Evolutionary conservation across 305 asterid species (phyloP).

Genomic region (Fraxinus greggii): DNA sequence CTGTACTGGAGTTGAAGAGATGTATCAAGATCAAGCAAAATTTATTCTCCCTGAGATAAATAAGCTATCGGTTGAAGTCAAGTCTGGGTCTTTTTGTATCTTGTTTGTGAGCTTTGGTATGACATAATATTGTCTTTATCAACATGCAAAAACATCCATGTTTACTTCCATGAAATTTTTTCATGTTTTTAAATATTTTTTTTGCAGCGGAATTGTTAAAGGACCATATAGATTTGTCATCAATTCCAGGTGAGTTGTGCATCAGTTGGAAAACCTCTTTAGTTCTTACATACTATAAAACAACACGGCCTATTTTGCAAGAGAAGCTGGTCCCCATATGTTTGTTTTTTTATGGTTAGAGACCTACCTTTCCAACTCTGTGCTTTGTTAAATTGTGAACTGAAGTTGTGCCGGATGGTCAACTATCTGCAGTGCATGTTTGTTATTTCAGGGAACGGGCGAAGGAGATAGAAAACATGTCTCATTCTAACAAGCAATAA

Average conservation of each 20-base stretch:
- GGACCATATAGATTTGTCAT: slow-evolving; percentile 50
- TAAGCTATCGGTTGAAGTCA: slow-evolving; percentile 70
- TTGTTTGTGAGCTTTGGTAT: slow-evolving; percentile 86
- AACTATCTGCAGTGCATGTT: not conserved
- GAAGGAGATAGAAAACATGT: not conserved
- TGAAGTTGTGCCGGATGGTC: not conserved
- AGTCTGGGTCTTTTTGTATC: slow-evolving; percentile 71
- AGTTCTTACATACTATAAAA: not conserved
- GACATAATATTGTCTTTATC: slow-evolving; percentile 21
- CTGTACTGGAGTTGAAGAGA: slow-evolving; percentile 57
- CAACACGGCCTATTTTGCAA: not conserved
- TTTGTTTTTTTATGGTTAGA: slow-evolving; percentile 6
- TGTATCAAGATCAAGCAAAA: slow-evolving; percentile 55
- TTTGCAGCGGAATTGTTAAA: slow-evolving; percentile 62
- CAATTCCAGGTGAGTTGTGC: slow-evolving; percentile 61
- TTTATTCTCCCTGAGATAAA: slow-evolving; percentile 83
- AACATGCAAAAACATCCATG: slow-evolving; percentile 6
- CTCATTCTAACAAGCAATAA: not conserved
- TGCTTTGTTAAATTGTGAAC: slow-evolving; percentile 15
- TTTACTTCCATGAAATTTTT: not conserved
- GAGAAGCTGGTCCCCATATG: slow-evolving; percentile 15
- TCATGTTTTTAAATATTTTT: slow-evolving; percentile 23
- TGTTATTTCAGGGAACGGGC: not conserved
- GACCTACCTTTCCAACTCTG: slow-evolving; percentile 12
- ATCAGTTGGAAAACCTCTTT: not conserved